Evolutionary conservation across 352 stramenopile genomes (phyloP), one percentile per base, ranked within the genome.

Genomic region (Globisporangium acanthophoron): DNA sequence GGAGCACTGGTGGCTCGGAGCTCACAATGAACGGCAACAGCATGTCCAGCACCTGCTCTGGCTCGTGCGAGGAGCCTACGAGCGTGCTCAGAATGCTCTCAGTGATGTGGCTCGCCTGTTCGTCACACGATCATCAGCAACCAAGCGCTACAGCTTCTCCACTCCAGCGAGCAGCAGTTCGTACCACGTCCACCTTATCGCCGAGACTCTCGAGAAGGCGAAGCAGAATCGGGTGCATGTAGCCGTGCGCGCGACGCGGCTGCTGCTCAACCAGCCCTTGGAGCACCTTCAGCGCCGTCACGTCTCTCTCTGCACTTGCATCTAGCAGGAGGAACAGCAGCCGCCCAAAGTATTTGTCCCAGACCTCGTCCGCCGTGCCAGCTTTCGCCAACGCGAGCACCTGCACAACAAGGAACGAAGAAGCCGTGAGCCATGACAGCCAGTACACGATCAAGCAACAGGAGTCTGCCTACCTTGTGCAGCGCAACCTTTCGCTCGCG

Each of bases 151-250:
- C 44, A 43, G 2, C 12, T 31, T 9, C 43, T 27, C 24, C 24
- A 27, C 24, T 27, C 24, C 24, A 27, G 24, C 21, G 1, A 27
- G 24, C 24, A 27, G 24, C 24, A 27, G 3, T n/a, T 67, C 75
- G 59, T 58, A 83, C 71, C 60, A 86, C 56, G 40, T 78, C 73
- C 0, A 71, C 59, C 56, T 74, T 70, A 11, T 69, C 58, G 27
- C 58, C 71, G 16, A 81, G 69, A 31, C 69, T 64, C 44, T 84
- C 76, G 7, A 88, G 61, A 16, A 92, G 66, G 3, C 77, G 74
- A 31, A 80, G 54, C 18, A 88, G 57, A 57, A 91, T 77, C n/a
- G 76, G 62, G 37, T 86, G 70, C 35, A 83, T 72, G 61, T 80
- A 87, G 53, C 73, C 68, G 54, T 87, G 63, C 0, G 70, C 66